Evolutionary conservation across 75 land plant genomes (phyloP).

Genomic region (Pinus taeda): DNA sequence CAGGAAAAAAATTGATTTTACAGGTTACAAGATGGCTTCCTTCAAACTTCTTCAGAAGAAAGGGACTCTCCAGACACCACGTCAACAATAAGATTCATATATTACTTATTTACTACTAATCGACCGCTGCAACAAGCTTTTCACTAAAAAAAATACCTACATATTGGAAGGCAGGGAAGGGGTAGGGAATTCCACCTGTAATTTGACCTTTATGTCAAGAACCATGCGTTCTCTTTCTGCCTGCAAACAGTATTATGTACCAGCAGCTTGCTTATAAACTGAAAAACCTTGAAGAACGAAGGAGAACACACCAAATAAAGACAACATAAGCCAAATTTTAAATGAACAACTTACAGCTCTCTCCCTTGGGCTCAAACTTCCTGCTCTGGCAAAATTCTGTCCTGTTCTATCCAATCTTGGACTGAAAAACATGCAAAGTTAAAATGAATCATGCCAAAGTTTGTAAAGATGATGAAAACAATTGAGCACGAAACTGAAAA

Average conservation of each 20-base stretch:
- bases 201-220: conserved; percentile 93
- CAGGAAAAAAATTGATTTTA: neutral
- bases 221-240: conserved; percentile 98
- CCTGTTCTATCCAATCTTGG: conserved; percentile 27
- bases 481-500: neutral
- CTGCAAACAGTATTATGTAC: conserved; percentile 36
- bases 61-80: neutral
- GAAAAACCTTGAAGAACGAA: neutral
- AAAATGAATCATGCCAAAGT: neutral
- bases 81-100: neutral
- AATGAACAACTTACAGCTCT: conserved; percentile 71
- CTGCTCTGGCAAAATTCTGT: conserved; percentile 25
- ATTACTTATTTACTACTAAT: neutral
- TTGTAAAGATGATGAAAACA: neutral
- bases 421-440: conserved; percentile 27
- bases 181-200: conserved; percentile 62
- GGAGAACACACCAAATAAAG: neutral
- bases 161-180: neutral
- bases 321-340: neutral
- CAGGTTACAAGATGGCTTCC: neutral
- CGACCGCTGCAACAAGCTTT: no score
- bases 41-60: neutral
- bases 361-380: conserved; percentile 75
- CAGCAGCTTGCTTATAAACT: neutral
- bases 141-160: neutral